phyloP scores from a whole-genome alignment of 139 green algal genomes.

The Ostreobium quekettii region DNA sequence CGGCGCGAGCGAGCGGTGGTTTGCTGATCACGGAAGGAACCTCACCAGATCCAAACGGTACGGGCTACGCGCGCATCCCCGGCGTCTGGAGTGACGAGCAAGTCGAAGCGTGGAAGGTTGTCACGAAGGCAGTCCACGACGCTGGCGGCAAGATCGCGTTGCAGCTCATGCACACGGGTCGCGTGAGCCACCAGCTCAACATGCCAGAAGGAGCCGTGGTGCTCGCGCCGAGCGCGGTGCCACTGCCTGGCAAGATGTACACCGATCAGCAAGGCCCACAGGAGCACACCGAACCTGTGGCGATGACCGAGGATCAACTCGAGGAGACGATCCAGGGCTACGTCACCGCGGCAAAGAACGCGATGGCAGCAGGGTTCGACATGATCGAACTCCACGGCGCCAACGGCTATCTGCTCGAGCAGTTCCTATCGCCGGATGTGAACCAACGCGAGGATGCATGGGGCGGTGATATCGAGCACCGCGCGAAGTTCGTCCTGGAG shows the following conservation, averaged over 20 bases:
- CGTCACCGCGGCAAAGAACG: conserved; percentile 15
- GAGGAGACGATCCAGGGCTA: background rate
- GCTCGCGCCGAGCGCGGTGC: conserved; percentile 15
- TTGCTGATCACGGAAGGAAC: conserved; percentile 9
- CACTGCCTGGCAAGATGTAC: conserved; percentile 20
- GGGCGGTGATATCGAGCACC: conserved; percentile 21
- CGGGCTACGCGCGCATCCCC: conserved; percentile 3
- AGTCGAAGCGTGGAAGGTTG: conserved; percentile 3
- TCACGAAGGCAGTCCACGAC: conserved; percentile 16
- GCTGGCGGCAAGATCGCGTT: conserved; percentile 12
- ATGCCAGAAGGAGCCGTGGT: conserved; percentile 9
- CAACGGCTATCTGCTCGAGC: conserved; percentile 47
- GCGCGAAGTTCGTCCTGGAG: conserved; percentile 27
- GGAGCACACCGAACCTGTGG: conserved; percentile 17
- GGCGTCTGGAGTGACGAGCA: conserved; percentile 15
- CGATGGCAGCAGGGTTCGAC: conserved; percentile 36
- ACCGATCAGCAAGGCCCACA: conserved; percentile 26
- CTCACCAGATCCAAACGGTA: background rate
- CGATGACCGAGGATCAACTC: conserved; percentile 14
- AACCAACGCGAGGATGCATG: conserved; percentile 25
- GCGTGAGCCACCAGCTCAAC: conserved; percentile 14
- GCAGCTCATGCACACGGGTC: conserved; percentile 29
- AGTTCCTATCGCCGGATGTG: conserved; percentile 24
- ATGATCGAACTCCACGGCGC: conserved; percentile 41
- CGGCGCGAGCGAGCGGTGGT: background rate